Conservation (phyloP, 1,284 basidiomycete species). For the Hortiboletus rubellus region DNA sequence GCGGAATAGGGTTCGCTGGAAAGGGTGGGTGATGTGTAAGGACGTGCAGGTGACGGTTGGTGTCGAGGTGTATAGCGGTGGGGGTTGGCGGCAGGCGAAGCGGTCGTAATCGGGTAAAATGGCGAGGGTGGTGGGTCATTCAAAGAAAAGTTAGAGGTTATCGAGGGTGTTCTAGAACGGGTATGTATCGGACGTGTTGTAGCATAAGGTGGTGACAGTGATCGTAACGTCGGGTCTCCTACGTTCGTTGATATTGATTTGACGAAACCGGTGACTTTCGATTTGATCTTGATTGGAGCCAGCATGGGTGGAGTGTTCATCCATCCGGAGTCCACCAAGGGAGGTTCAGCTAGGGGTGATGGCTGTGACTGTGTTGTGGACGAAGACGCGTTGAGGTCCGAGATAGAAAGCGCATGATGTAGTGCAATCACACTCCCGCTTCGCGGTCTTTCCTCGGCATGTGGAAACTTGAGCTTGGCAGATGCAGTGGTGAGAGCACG, state of each 20-base stretch:
- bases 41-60: slow-evolving; percentile 34
- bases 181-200: slow-evolving; percentile 35
- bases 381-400: slow-evolving; percentile 19
- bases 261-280: slow-evolving; percentile 53
- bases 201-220: slow-evolving; percentile 34
- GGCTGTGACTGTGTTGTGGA: slow-evolving; percentile 22
- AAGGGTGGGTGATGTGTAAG: slow-evolving; percentile 40
- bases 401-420: slow-evolving; percentile 37
- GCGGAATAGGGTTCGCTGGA: slow-evolving; percentile 34
- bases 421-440: slow-evolving; percentile 37
- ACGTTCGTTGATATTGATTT: slow-evolving; percentile 35
- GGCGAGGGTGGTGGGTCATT: slow-evolving; percentile 31
- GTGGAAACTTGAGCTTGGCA: slow-evolving; percentile 25
- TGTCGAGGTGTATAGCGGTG: slow-evolving; percentile 49
- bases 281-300: slow-evolving; percentile 46
- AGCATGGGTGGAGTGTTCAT: slow-evolving; percentile 12
- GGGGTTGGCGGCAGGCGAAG: slow-evolving; percentile 54
- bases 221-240: slow-evolving; percentile 18
- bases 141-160: slow-evolving; percentile 42
- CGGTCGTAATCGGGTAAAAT: slow-evolving; percentile 60
- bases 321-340: slow-evolving; percentile 10
- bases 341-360: slow-evolving; percentile 22
- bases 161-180: slow-evolving; percentile 46
- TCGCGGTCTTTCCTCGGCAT: slow-evolving; percentile 28
- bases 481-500: slow-evolving; percentile 37